Conservation (phyloP, 345 rosid genomes). For the Cardiospermum halicacabum region DNA sequence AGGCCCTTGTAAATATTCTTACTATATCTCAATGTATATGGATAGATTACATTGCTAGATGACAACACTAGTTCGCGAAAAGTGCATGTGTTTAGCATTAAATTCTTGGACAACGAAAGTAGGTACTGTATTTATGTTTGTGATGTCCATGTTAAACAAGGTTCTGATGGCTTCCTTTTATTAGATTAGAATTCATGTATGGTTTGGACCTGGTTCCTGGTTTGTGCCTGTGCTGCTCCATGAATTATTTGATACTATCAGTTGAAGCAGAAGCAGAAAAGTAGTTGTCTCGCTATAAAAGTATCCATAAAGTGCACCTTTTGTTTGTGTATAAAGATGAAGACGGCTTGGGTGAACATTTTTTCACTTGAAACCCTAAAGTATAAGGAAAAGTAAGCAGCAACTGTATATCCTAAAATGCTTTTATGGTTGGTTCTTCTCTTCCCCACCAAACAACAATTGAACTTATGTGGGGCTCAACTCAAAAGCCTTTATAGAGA, state of each 20-base stretch:
- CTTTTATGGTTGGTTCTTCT: conserved; percentile 36
- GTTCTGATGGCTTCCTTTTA: neutral
- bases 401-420: conserved; percentile 23
- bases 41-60: conserved; percentile 18
- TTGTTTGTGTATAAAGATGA: too few relatives aligned
- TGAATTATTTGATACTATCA: too few relatives aligned
- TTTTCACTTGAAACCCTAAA: conserved; percentile 14
- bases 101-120: neutral
- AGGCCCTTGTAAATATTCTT: conserved; percentile 39
- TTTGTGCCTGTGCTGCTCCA: too few relatives aligned
- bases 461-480: conserved; percentile 30
- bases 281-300: too few relatives aligned
- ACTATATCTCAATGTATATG: conserved; percentile 25
- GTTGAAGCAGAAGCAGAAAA: too few relatives aligned
- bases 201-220: too few relatives aligned
- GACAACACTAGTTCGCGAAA: neutral
- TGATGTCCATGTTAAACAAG: neutral
- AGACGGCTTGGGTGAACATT: conserved; percentile 1
- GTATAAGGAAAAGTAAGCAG: conserved; percentile 2
- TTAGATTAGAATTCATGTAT: neutral
- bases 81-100: neutral
- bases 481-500: conserved; percentile 16
- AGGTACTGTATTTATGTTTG: neutral
- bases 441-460: conserved; percentile 24
- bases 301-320: too few relatives aligned